Evolutionary conservation across 108 stramenopile genomes (phyloP), one percentile per base, ranked within the genome.

Genomic region (Nannochloropsis salina): DNA sequence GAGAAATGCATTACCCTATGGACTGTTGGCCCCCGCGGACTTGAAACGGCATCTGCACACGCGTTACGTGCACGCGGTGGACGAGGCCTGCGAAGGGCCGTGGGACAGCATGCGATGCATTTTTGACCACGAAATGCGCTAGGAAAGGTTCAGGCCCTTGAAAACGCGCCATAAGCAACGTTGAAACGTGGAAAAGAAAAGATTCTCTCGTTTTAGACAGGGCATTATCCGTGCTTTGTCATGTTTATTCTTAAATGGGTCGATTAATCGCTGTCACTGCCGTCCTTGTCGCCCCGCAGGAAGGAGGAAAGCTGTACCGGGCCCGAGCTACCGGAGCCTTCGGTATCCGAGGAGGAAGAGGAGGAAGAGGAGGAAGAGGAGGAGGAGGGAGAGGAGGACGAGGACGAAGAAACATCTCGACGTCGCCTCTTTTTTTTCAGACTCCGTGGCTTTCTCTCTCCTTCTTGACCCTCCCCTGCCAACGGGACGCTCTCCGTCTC

Each of bases 301-400:
- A 74, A 74, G 61, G 61, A 74, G n/a, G 61, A 74, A 74, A 74
- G 61, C 61, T 74, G 61, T n/a, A 74, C 61, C 15, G 61, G 61
- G 61, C 61, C 61, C n/a, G 61, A 74, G 61, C 61, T 74, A n/a
- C n/a, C 61, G 2, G 61, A 74, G 20, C 20, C 61, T 74, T 6
- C 61, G n/a, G 61, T n/a, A n/a, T 74, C 61, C 3, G 61, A 74
- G 61, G 61, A 74, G 8, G 61, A 74, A n/a, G 61, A 74, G 6
- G 61, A 74, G 20, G 61, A 74, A n/a, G 61, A 74, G 61, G 61
- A 74, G n/a, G 47, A 51, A 1, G 61, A 74, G 61, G 61, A 74
- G 61, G 61, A 74, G 61, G 61, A 74, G 8, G 61, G n/a, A 2
- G 61, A 74, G 6, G 61, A 74, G 20, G 61, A 74, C n/a, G 61